Percentiles rank a stretch among this genome's conserved stretches.
phyloP scores from a whole-genome alignment of 768 basidiomycete genomes.

The Hemileccinum impolitum region DNA sequence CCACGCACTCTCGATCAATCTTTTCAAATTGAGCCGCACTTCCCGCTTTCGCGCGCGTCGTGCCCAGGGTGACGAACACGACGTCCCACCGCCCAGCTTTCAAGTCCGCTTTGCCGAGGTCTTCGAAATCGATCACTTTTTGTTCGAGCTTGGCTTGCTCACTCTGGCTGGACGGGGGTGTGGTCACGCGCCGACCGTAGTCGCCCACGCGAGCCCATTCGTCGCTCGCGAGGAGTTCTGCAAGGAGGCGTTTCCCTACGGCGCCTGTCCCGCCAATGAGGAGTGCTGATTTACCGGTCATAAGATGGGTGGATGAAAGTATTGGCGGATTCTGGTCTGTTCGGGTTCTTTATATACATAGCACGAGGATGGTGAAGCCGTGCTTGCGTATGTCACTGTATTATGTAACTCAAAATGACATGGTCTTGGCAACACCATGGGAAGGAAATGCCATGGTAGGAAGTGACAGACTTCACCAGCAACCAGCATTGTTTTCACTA shows the following conservation, averaged over 20 bases:
- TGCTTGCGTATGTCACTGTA: too few species aligned
- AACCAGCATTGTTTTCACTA: too few species aligned
- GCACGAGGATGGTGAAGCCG: too few species aligned
- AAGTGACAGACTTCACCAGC: too few species aligned
- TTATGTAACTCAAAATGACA: too few species aligned
- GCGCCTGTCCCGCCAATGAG: slow-evolving; percentile 76
- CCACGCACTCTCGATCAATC: slow-evolving; percentile 69
- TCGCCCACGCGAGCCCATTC: slow-evolving; percentile 61
- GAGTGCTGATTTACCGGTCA: slow-evolving; percentile 47
- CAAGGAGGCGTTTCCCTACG: slow-evolving; percentile 58
- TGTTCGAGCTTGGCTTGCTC: slow-evolving; percentile 62
- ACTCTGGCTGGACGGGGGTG: slow-evolving; percentile 33
- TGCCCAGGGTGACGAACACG: slow-evolving; percentile 74
- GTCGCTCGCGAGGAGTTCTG: slow-evolving; percentile 54
- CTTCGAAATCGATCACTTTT: slow-evolving; percentile 67
- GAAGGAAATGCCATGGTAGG: too few species aligned
- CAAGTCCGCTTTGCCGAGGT: slow-evolving; percentile 48
- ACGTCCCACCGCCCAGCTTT: slow-evolving; percentile 66
- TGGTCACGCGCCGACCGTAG: slow-evolving; percentile 63
- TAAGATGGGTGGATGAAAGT: not conserved
- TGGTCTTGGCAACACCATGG: too few species aligned
- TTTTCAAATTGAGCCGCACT: slow-evolving; percentile 65
- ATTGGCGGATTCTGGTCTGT: too few species aligned
- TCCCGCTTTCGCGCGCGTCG: slow-evolving; percentile 57
- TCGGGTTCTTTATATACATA: too few species aligned